These are phyloP conservation scores for Paramyrothecium roridum DNA, from an alignment of 2,329 filamentous ascomycete species.

Conservation along the genomic window DNA sequence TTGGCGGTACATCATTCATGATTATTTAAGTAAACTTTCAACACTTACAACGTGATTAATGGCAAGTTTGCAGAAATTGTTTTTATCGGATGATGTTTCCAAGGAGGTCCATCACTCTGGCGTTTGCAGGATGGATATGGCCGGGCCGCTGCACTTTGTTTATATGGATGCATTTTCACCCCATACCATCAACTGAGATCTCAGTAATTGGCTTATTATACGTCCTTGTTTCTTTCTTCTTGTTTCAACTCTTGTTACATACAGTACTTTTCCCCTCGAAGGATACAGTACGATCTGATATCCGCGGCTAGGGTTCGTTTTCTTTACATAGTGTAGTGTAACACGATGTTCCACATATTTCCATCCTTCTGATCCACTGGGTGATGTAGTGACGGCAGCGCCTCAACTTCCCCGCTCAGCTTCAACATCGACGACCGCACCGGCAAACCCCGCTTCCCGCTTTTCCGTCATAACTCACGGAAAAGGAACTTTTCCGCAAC, in stretches of 20 bases:
- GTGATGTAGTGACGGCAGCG: not conserved
- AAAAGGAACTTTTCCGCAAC: too few relatives aligned
- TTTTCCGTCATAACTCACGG: too few relatives aligned
- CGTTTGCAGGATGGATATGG: not conserved
- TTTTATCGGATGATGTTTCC: not conserved
- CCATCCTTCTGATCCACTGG: not conserved
- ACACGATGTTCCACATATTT: not conserved
- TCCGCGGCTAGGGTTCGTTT: not conserved
- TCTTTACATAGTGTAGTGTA: not conserved
- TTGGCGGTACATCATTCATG: constrained; percentile 16
- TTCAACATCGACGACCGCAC: not conserved
- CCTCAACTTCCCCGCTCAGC: not conserved
- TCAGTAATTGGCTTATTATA: too few relatives aligned
- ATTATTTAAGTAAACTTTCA: not conserved
- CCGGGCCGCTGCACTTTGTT: not conserved
- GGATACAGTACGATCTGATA: not conserved
- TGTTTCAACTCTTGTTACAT: too few relatives aligned
- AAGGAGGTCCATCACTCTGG: not conserved
- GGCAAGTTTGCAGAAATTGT: not conserved
- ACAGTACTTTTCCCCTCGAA: not conserved
- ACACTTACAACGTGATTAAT: not conserved
- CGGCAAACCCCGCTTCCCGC: too few relatives aligned
- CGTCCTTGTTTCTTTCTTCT: too few relatives aligned
- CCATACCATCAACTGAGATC: too few relatives aligned
- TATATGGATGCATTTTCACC: not conserved